Conservation (phyloP, 2,329 filamentous ascomycete genomes). For the Alternaria gaisen region DNA sequence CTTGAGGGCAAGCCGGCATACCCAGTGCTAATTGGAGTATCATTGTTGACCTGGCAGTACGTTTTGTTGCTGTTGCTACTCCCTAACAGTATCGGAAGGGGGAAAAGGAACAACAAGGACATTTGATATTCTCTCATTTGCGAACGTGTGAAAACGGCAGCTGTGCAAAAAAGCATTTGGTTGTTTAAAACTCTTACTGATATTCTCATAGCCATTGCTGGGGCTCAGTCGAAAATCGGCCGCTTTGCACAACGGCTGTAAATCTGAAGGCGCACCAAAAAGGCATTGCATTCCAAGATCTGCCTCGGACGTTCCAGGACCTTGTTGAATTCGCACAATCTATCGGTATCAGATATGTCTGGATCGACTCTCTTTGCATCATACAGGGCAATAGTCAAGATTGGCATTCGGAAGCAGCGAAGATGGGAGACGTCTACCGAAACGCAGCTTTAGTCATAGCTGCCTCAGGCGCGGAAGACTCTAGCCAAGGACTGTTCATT, state of each 20-base stretch:
- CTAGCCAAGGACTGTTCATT: background rate
- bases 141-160: fast-evolving
- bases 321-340: fast-evolving
- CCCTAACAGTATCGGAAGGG: fast-evolving
- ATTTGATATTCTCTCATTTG: no score
- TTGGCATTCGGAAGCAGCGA: fast-evolving
- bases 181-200: no score
- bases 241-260: fast-evolving
- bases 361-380: background rate
- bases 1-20: background rate
- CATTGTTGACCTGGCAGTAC: no score
- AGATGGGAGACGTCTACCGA: background rate
- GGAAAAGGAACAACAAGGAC: no score
- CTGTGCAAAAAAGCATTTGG: fast-evolving
- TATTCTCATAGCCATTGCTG: background rate
- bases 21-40: no score
- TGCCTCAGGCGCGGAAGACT: background rate
- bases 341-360: fast-evolving
- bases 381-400: background rate
- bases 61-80: fast-evolving
- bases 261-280: fast-evolving
- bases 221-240: background rate
- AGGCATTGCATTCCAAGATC: background rate
- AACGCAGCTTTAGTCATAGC: fast-evolving
- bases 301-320: background rate